These are phyloP conservation scores for Picochlorum sp. DNA, from an alignment of 139 green algal species.

Conservation along the genomic window DNA sequence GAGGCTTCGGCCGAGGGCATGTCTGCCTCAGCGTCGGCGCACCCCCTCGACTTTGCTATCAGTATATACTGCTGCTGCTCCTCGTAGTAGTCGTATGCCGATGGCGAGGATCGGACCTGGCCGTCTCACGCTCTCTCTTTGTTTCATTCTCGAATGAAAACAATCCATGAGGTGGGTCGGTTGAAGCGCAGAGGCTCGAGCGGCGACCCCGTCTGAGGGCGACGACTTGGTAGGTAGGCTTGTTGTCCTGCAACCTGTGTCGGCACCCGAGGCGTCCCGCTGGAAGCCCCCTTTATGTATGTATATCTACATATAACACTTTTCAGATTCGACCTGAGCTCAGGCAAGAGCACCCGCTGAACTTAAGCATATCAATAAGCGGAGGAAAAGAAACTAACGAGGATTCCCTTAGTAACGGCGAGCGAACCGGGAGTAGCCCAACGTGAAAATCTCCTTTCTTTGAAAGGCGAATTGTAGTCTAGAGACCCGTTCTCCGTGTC, in stretches of 20 bases:
- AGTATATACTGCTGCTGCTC: neutral
- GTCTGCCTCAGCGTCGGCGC: conserved; percentile 77
- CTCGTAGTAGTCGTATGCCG: neutral
- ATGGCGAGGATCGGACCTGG: conserved; percentile 35
- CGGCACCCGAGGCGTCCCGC: no score
- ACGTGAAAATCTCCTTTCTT: conserved; percentile 10
- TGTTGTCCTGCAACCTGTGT: no score
- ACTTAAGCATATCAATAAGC: conserved; percentile 95
- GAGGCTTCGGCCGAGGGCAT: conserved; percentile 71
- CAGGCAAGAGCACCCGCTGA: conserved; percentile 84
- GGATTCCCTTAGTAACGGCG: conserved; percentile 87
- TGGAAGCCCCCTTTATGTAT: no score
- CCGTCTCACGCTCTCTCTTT: no score
- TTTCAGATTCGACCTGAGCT: conserved; percentile 70
- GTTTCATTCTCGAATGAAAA: no score
- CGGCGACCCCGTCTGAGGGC: no score
- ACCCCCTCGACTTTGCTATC: conserved; percentile 31
- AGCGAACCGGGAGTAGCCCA: conserved; percentile 80
- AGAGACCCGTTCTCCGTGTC: no score
- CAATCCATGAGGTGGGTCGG: no score
- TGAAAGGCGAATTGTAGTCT: no score
- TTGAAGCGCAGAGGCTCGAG: no score
- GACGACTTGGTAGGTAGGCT: no score
- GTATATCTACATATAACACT: no score
- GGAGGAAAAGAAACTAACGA: conserved; percentile 94